Conservation (phyloP, 805 yeast species). For the Cyberlindnera misumaiensis region DNA sequence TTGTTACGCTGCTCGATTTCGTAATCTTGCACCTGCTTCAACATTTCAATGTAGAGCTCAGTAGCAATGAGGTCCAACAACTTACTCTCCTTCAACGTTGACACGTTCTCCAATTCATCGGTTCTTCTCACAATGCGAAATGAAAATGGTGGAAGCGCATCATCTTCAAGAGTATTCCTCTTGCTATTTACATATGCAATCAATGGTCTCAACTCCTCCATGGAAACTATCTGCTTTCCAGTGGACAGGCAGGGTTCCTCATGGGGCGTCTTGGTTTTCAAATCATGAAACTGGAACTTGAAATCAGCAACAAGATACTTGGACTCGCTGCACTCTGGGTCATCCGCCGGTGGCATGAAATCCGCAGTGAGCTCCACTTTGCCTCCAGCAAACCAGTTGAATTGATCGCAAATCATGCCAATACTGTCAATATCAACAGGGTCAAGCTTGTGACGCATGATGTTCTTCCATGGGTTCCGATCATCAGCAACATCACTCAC, state of each 20-base stretch:
- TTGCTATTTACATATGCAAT: slow-evolving; percentile 53
- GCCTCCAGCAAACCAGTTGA: slow-evolving; percentile 70
- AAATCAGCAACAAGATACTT: slow-evolving; percentile 64
- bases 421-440: slow-evolving; percentile 31
- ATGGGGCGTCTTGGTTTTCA: slow-evolving; percentile 49
- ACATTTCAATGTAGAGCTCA: slow-evolving; percentile 51
- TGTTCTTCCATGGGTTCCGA: slow-evolving; percentile 40
- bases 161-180: slow-evolving; percentile 27
- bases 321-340: slow-evolving; percentile 20
- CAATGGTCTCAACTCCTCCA: slow-evolving; percentile 54
- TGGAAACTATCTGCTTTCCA: slow-evolving; percentile 48
- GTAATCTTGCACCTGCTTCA: slow-evolving; percentile 47
- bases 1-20: slow-evolving; percentile 37
- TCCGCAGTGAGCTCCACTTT: slow-evolving; percentile 66
- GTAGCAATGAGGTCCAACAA: slow-evolving; percentile 45
- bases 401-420: slow-evolving; percentile 27
- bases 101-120: slow-evolving; percentile 35
- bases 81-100: slow-evolving; percentile 34
- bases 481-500: slow-evolving; percentile 32
- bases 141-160: slow-evolving; percentile 25
- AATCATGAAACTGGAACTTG: slow-evolving; percentile 55
- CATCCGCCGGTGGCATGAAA: slow-evolving; percentile 56
- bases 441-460: slow-evolving; percentile 39
- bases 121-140: slow-evolving; percentile 41
- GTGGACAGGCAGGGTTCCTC: slow-evolving; percentile 44